Evolutionary conservation across 1,139 yeast genomes (phyloP), one percentile per base, ranked within the genome.

Genomic region (Hanseniaspora sp.): DNA sequence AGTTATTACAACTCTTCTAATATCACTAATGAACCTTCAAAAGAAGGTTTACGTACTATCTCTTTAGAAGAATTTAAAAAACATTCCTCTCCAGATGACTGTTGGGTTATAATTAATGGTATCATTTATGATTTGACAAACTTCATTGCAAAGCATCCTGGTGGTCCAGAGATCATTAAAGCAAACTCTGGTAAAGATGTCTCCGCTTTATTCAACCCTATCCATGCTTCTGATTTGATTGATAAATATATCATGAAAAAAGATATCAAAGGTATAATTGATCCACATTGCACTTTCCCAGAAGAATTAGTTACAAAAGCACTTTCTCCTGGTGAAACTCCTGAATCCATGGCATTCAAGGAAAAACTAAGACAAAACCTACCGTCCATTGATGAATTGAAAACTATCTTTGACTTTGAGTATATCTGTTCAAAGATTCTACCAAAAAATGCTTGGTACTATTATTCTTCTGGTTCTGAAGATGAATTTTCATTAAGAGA

Each of bases 101-200:
- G 95, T 68, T 90, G 97, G 97, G 83, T 87, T 51, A 81, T 86
- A 9, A 79, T 90, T 57, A 83, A 87, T 60, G 88, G 88, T 53
- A 80, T 84, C 48, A 96, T 86, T 38, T 82, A 87, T 65, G 87
- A 92, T 66, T 75, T 90, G 60, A 84, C 96, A 0, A 78, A 79
- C 38, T 92, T 92, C 64, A 73, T 86, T 56, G 73, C 79, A 29
- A 74, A 79, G 48, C 98, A 92, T 67, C 97, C 97, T 0, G 98
- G 97, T 57, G 98, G 97, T 1, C 77, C 76, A 58, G 74, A 75
- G 33, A 80, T 90, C 33, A 80, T 92, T 46, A 66, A 82, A 45
- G 78, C 77, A 59, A 85, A 82, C 64, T 96, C 95, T 3, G 97
- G 97, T 15, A 82, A 81, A 63, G 97, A 92, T 64, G 96, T 95